phyloP scores from a whole-genome alignment of 495 filamentous ascomycete genomes.

The Neurospora hispaniola region DNA sequence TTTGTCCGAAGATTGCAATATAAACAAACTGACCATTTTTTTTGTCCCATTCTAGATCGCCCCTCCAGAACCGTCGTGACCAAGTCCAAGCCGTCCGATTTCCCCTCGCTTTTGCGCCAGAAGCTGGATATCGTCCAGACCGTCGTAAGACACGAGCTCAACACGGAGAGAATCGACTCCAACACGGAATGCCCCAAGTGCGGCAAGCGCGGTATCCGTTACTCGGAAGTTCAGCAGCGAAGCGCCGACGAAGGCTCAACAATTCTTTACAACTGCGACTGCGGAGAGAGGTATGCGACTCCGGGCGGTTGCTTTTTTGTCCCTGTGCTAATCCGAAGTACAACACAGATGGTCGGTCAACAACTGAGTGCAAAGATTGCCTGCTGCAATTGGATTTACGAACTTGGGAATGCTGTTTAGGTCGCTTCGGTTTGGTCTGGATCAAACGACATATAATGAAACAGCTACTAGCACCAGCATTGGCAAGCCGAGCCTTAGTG shows the following conservation, averaged over 20 bases:
- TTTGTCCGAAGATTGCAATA: neutral
- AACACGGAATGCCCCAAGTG: constrained; percentile 68
- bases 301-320: too few species aligned
- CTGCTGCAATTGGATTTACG: neutral
- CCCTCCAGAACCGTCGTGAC: constrained; percentile 74
- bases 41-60: constrained; percentile 45
- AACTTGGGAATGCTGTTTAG: neutral
- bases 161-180: constrained; percentile 61
- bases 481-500: neutral
- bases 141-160: constrained; percentile 64
- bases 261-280: constrained; percentile 78
- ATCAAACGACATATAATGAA: neutral
- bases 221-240: constrained; percentile 72
- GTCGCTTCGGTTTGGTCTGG: neutral
- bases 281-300: constrained; percentile 80
- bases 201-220: constrained; percentile 73
- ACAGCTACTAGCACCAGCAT: neutral
- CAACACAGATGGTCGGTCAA: constrained; percentile 35
- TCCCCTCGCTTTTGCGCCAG: constrained; percentile 76
- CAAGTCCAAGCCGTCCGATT: constrained; percentile 69
- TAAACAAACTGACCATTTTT: constrained; percentile 1
- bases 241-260: constrained; percentile 93
- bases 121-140: constrained; percentile 80
- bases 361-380: constrained; percentile 13
- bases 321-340: constrained; percentile 18